Evolutionary conservation across 2,329 filamentous ascomycete genomes (phyloP), one percentile per base, ranked within the genome.

Genomic region (Talaromyces sp.): DNA sequence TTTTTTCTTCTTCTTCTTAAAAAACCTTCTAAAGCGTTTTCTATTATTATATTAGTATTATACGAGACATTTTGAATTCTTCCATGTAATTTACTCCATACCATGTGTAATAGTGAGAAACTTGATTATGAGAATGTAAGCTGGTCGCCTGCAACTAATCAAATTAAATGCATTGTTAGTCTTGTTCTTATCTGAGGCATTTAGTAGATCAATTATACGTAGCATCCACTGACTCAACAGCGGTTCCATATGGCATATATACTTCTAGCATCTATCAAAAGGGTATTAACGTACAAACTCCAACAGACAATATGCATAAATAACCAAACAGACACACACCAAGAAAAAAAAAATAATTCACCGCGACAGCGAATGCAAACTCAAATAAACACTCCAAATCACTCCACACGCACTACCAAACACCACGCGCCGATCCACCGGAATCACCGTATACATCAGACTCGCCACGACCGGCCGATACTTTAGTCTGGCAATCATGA

Each of bases 351-450:
- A n/a, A n/a, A n/a, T n/a, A n/a, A n/a, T n/a, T 55, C 19, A 62
- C 12, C 35, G 50, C 27, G 61, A 53, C 21, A 62, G 46, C 57
- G 67, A 75, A 64, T 85, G 74, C 68, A 92, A 75, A 69, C 88
- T 91, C 75, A 92, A 78, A 72, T 90, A 92, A 48, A 92, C 80
- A 0, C 87, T 87, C 90, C 90, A 93, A 14, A 79, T 81, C 26
- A 93, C 80, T 5, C 90, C 89, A 19, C 88, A 88, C 56, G 88
- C 72, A 65, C 86, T 85, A n/a, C 86, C 88, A 63, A 92, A 83
- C 35, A 92, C 75, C 56, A 89, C 87, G 41, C 90, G 80, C 57
- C 82, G 81, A 68, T 91, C 83, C 3, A 91, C 84, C n/a, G 87
- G 89, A 64, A 89, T 82, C 62, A 91, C 77, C 1, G 86, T 81